Percentiles rank a stretch among this genome's conserved stretches.
Conservation (phyloP, 192 early-diverging fungal genomes). For the Chytriomyces sp. region DNA sequence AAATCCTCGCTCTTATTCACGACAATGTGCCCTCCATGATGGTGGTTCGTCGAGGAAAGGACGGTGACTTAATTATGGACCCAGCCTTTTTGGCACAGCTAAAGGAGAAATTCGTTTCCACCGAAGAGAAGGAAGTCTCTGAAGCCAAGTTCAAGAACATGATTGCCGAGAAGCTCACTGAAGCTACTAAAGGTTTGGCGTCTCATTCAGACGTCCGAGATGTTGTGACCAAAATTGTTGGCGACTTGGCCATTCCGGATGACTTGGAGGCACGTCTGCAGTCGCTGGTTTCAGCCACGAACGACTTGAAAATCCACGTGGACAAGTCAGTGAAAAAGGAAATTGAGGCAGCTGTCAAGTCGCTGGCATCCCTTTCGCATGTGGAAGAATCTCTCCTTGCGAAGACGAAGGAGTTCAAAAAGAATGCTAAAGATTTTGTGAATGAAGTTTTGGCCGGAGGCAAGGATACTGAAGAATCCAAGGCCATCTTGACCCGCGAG, state of each 20-base stretch:
- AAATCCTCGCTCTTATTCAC: not conserved
- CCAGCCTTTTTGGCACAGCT: constrained; percentile 6
- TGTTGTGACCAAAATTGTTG: not conserved
- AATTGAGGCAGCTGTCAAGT: not conserved
- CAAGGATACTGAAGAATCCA: not conserved
- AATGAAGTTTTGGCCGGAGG: constrained; percentile 13
- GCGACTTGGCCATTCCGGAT: not conserved
- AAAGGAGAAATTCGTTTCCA: not conserved
- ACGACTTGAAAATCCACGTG: not conserved
- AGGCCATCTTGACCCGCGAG: constrained; percentile 21
- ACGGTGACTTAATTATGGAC: constrained; percentile 6
- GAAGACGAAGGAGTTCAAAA: not conserved
- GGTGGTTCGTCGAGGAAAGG: not conserved
- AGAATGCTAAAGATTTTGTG: not conserved
- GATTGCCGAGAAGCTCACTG: constrained; percentile 1
- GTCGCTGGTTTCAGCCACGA: not conserved
- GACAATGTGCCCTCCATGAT: constrained; percentile 11
- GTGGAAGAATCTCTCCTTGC: not conserved
- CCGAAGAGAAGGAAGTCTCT: not conserved
- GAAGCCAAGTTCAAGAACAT: constrained; percentile 4
- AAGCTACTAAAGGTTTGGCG: not conserved
- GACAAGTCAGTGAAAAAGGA: not conserved
- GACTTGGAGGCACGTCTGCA: constrained; percentile 1
- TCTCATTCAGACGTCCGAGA: not conserved
- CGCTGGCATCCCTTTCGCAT: not conserved